Evolutionary conservation across 176 grass and related monocot species (phyloP), one percentile per base, ranked within the genome.

Genomic region (Aechmea fasciata): DNA sequence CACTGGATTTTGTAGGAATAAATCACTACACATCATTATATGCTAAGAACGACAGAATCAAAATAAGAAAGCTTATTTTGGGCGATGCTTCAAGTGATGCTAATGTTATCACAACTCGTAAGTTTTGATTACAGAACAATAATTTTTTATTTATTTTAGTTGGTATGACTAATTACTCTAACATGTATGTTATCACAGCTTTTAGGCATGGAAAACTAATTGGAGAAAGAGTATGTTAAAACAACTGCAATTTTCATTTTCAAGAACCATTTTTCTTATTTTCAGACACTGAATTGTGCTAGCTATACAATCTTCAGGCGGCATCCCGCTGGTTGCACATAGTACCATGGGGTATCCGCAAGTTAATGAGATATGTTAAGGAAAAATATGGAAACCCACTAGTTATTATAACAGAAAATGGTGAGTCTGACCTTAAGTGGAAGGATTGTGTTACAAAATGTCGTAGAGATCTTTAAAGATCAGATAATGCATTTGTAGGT

Each of bases 1-100:
- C 89, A 0, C 64, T 97, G 17, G 84, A 97, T 87, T 97, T 97
- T 85, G 70, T 97, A 23, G 87, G 94, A 49, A 89, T 97, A 85
- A 97, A 97, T 80, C 94, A 97, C 77, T 93, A 97, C 70, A 97
- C 94, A 14, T 81, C 89, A 69, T 64, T 92, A 68, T 97, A 97
- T 90, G 94, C 64, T 73, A 84, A 82, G 68, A 97, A 97, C 11
- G 94, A 97, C 66, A 73, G 89, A 73, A 85, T 53, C 67, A 52
- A 73, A 68, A 77, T 90, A 47, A 87, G 86, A 67, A 97, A 90
- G 76, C 69, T 97, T 70, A 66, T 93, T 26, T 63, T 97, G 74
- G 64, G 87, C 73, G 94, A 97, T 85, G 89, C 87, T 70, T 87
- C 84, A 62, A 83, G 86, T 0, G 89, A 97, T 77, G 50, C 84